Percentiles rank a stretch among this genome's conserved stretches.
Evolutionary conservation across 2,329 filamentous ascomycete genomes (phyloP).

Genomic region (Rhynchosporium agropyri): DNA sequence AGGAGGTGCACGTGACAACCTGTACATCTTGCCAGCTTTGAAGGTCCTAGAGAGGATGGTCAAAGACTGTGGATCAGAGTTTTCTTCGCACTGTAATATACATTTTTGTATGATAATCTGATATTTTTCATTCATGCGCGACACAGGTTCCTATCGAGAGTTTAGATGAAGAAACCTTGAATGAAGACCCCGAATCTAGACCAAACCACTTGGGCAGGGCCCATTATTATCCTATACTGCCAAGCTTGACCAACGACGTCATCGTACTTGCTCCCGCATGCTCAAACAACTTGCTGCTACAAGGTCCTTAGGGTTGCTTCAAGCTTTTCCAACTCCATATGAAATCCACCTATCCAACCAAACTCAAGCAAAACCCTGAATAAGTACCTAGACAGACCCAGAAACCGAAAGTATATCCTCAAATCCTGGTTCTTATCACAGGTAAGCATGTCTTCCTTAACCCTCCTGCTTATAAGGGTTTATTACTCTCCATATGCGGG

Average conservation of each 20-base stretch:
- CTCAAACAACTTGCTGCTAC: neutral
- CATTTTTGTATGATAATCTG: too few species aligned
- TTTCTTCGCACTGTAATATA: too few species aligned
- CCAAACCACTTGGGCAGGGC: neutral
- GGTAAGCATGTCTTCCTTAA: neutral
- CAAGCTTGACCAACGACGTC: slow-evolving; percentile 13
- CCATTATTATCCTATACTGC: neutral
- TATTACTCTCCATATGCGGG: neutral
- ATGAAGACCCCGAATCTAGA: slow-evolving; percentile 16
- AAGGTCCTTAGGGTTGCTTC: neutral
- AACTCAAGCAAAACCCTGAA: slow-evolving; percentile 19
- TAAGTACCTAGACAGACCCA: slow-evolving; percentile 10
- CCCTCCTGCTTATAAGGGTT: slow-evolving; percentile 15
- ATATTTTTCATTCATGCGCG: neutral
- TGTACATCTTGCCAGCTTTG: too few species aligned
- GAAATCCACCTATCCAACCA: slow-evolving; percentile 10
- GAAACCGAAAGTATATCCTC: slow-evolving; percentile 21
- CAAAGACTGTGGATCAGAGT: too few species aligned
- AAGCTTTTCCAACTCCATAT: slow-evolving; percentile 8
- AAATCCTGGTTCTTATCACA: slow-evolving; percentile 21
- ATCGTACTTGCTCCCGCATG: slow-evolving; percentile 15
- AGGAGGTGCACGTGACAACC: too few species aligned
- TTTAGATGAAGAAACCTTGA: neutral
- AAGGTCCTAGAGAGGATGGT: too few species aligned
- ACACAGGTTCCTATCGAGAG: neutral